Evolutionary conservation across 2,329 filamentous ascomycete species (phyloP).

Genomic region (Periconia sp.): DNA sequence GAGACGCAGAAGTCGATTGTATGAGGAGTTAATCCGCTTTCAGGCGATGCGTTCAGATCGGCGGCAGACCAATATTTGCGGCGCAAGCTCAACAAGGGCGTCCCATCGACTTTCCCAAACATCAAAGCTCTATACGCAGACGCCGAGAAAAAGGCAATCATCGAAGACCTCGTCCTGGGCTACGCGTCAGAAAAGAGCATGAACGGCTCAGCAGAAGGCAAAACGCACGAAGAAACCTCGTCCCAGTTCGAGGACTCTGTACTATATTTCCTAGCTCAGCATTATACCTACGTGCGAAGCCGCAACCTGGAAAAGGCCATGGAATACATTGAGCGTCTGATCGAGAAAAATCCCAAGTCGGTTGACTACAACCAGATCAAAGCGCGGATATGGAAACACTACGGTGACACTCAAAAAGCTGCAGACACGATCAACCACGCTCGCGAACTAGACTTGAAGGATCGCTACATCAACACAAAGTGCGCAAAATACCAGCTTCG

Average conservation of each 20-base stretch:
- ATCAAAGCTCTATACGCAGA: slow-evolving; percentile 90
- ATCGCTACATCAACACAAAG: slow-evolving; percentile 98
- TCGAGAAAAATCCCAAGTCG: slow-evolving; percentile 75
- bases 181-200: slow-evolving; percentile 66
- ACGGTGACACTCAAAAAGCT: slow-evolving; percentile 76
- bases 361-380: slow-evolving; percentile 96
- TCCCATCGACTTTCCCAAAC: slow-evolving; percentile 95
- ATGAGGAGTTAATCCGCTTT: slow-evolving; percentile 1
- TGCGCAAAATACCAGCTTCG: slow-evolving; percentile 94
- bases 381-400: slow-evolving; percentile 91
- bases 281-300: slow-evolving; percentile 91
- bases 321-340: slow-evolving; percentile 79
- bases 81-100: slow-evolving; percentile 85
- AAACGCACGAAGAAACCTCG: slow-evolving; percentile 55
- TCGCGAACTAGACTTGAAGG: slow-evolving; percentile 80
- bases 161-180: slow-evolving; percentile 75
- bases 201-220: slow-evolving; percentile 53
- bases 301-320: slow-evolving; percentile 81
- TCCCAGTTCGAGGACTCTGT: slow-evolving; percentile 72
- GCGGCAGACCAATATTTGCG: slow-evolving; percentile 79
- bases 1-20: neutral
- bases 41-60: slow-evolving; percentile 76
- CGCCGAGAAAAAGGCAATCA: slow-evolving; percentile 71
- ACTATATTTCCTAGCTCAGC: slow-evolving; percentile 91
- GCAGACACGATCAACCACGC: slow-evolving; percentile 87